phyloP scores from a whole-genome alignment of 2,329 filamentous ascomycete genomes.

The Juglanconis oblonga region DNA sequence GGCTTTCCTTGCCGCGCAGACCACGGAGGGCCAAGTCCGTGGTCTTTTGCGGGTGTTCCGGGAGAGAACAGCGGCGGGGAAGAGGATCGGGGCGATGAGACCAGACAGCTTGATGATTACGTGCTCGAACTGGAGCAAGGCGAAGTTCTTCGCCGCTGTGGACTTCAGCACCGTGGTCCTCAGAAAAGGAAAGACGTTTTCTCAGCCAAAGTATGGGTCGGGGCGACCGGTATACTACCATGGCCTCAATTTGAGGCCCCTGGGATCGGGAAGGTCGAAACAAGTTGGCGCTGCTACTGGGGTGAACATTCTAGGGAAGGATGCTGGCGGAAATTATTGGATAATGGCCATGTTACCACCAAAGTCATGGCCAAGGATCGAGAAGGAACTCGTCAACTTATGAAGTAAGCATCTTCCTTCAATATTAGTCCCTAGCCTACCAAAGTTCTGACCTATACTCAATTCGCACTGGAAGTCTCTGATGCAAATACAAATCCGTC shows the following conservation, averaged over 20 bases:
- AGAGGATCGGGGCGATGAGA: not conserved
- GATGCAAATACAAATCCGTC: no score
- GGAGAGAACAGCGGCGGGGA: not conserved
- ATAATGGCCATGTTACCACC: slow-evolving; percentile 10
- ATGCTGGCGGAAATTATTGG: slow-evolving; percentile 12
- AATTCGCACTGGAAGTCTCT: no score
- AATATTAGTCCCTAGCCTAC: no score
- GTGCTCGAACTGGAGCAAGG: slow-evolving; percentile 26
- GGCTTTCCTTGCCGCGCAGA: slow-evolving; percentile 17
- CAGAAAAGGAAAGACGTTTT: not conserved
- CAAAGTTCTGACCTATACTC: no score
- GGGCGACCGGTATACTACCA: slow-evolving; percentile 13
- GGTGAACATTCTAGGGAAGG: slow-evolving; percentile 10
- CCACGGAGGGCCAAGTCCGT: slow-evolving; percentile 17
- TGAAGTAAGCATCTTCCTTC: not conserved
- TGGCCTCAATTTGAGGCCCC: slow-evolving; percentile 1
- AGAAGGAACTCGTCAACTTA: not conserved
- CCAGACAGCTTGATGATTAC: slow-evolving; percentile 8
- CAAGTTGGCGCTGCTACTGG: slow-evolving; percentile 5
- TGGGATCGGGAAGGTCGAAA: slow-evolving; percentile 3
- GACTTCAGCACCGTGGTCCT: slow-evolving; percentile 33
- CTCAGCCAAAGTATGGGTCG: not conserved
- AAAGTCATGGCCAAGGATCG: not conserved
- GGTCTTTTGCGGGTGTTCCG: slow-evolving; percentile 15
- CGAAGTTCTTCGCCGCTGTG: slow-evolving; percentile 29